Conservation (phyloP, 169 alveolate species). For the Cryptosporidium meleagridis region DNA sequence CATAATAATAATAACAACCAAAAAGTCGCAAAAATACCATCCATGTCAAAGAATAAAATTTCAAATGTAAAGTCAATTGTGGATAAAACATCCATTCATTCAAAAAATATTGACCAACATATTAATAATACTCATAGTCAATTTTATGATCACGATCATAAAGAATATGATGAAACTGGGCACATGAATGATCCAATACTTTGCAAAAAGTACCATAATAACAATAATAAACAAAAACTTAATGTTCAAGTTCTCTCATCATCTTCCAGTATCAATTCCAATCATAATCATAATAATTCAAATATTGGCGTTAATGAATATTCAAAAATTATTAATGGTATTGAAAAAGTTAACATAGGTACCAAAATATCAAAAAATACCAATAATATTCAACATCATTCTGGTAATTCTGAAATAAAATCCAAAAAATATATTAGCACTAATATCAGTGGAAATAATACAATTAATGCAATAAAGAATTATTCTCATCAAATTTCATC, state of each 20-base stretch:
- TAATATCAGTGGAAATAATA: too few relatives aligned
- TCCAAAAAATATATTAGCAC: not conserved
- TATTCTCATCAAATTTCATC: not conserved
- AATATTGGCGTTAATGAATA: not conserved
- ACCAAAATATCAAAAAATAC: not conserved
- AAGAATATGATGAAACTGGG: not conserved
- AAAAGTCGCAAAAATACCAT: not conserved
- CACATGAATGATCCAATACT: not conserved
- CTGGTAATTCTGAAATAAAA: not conserved
- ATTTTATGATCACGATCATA: not conserved
- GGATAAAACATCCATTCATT: not conserved
- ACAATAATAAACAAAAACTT: not conserved
- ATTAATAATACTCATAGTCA: not conserved
- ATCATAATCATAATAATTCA: not conserved
- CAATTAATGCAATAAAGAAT: not conserved
- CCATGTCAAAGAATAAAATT: not conserved
- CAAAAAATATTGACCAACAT: not conserved
- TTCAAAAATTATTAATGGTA: constrained; percentile 18
- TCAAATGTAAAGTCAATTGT: not conserved
- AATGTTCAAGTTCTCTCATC: not conserved
- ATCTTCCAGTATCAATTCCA: not conserved
- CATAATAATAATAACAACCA: too few relatives aligned
- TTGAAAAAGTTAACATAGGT: not conserved
- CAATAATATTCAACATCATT: not conserved
- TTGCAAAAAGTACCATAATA: too few relatives aligned